Base-by-base conservation (phyloP, 768 basidiomycete genomes). In the Auricularia sp. region DNA sequence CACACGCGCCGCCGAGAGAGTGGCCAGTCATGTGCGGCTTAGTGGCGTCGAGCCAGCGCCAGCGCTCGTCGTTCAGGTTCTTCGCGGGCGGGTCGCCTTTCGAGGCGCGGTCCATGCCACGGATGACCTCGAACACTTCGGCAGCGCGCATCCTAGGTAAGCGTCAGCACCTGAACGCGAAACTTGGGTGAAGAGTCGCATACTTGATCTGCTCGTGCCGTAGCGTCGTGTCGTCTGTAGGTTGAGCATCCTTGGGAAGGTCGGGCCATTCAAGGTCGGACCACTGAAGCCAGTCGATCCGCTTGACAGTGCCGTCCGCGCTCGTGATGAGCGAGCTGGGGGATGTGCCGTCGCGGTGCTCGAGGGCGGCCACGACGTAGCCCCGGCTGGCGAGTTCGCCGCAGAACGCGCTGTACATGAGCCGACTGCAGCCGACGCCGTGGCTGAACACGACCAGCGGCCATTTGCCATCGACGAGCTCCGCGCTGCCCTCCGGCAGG, bases 291-390 rank as follows among this genome's bases (percentile, higher is more conserved):
- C 73, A 72, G 36, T 75, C 68, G n/a, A 80, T 62, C 12, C 75
- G 72, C 0, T 62, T 70, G n/a, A 65, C 69, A 60, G 66, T 65
- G 36, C 72, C 71, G 8, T 64, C 64, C 53, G 67, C 70, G 29
- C 66, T 66, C 42, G 65, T 69, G 51, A 71, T 65, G 18, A 66
- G 69, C 14, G 72, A 72, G 7, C 68, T 69, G 34, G 81, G 81
- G 7, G 76, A 77, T 1, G 77, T 78, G 0, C 80, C 81, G 63
- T 83, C 81, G 29, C 77, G 73, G 63, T 82, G 81, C 64, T 83
- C 81, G 34, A 83, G 65, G 2, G 77, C 76, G 11, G 75, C 74
- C 2, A 82, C 80, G 42, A 83, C 70, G 65, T 77, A 80, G 0
- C 83, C 81, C 16, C 76, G 68, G 3, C 75, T 77, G 0, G 81